Evolutionary conservation across 2,329 filamentous ascomycete species (phyloP).

Genomic region (Sclerotinia minor): DNA sequence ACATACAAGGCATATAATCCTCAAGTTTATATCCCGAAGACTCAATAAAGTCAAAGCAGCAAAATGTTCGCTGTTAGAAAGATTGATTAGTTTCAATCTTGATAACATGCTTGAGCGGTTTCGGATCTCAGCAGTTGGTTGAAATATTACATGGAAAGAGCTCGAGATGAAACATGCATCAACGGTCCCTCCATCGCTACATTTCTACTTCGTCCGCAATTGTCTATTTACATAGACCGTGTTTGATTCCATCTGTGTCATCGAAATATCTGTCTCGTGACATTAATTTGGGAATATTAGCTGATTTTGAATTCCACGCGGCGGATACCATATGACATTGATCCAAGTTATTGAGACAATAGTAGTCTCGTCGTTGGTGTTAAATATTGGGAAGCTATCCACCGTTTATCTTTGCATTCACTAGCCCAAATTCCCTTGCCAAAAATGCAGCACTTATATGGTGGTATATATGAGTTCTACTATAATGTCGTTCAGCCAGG

Average conservation of each 20-base stretch:
- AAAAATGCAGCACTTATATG: conserved; percentile 24
- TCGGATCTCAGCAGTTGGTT: not conserved
- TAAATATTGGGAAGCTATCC: not conserved
- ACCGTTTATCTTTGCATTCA: not conserved
- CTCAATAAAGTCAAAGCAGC: not conserved
- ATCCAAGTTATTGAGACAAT: not conserved
- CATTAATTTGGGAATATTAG: not conserved
- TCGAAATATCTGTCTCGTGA: not conserved
- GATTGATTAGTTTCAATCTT: not conserved
- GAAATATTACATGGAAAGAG: not conserved
- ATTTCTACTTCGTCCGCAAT: not conserved
- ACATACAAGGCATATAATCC: not conserved
- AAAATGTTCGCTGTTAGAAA: not conserved
- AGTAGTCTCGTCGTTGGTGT: not conserved
- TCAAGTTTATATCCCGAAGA: not conserved
- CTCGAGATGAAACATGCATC: not conserved
- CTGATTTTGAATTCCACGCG: not conserved
- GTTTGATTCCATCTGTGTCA: not conserved
- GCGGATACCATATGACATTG: not conserved
- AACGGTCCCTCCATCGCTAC: not conserved
- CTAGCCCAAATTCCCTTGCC: not conserved
- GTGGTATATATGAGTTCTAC: conserved; percentile 42
- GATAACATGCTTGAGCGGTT: too few relatives aligned
- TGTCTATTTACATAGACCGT: not conserved
- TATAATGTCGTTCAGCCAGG: conserved; percentile 47